phyloP scores from a whole-genome alignment of 352 stramenopile genomes.

The Globisporangium lucens region DNA sequence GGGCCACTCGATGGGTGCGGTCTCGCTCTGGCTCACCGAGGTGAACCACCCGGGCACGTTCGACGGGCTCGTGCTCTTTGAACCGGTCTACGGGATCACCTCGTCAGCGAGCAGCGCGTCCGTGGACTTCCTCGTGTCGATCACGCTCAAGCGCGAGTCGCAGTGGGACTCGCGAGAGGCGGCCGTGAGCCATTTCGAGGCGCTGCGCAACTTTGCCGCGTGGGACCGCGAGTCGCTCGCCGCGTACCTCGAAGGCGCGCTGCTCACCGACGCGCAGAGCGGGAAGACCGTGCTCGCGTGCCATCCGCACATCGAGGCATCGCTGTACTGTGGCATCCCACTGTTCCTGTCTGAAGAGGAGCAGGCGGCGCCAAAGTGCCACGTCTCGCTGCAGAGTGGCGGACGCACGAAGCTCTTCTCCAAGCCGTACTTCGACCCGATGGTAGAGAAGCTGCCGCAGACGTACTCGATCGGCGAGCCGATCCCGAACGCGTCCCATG shows the following conservation, averaged over 20 bases:
- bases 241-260: slow-evolving; percentile 28
- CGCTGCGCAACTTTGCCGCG: slow-evolving; percentile 36
- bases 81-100: slow-evolving; percentile 31
- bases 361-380: slow-evolving; percentile 31
- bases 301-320: slow-evolving; percentile 39
- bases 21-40: slow-evolving; percentile 36
- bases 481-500: slow-evolving; percentile 39
- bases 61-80: slow-evolving; percentile 44
- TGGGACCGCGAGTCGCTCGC: slow-evolving; percentile 38
- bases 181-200: slow-evolving; percentile 26
- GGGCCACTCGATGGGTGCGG: slow-evolving; percentile 43
- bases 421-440: slow-evolving; percentile 22
- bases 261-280: slow-evolving; percentile 18
- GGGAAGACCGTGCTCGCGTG: slow-evolving; percentile 35
- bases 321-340: slow-evolving; percentile 35
- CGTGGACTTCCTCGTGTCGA: slow-evolving; percentile 32
- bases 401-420: slow-evolving; percentile 46
- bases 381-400: slow-evolving; percentile 42
- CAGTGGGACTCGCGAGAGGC: slow-evolving; percentile 17
- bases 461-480: slow-evolving; percentile 37
- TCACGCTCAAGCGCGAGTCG: slow-evolving; percentile 34
- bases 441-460: slow-evolving; percentile 30
- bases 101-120: slow-evolving; percentile 1
- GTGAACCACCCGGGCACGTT: slow-evolving; percentile 36
- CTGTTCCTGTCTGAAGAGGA: slow-evolving; percentile 36